Evolutionary conservation across 306 rosid species (phyloP), one percentile per base, ranked within the genome.

Genomic region (Albizia julibrissin): DNA sequence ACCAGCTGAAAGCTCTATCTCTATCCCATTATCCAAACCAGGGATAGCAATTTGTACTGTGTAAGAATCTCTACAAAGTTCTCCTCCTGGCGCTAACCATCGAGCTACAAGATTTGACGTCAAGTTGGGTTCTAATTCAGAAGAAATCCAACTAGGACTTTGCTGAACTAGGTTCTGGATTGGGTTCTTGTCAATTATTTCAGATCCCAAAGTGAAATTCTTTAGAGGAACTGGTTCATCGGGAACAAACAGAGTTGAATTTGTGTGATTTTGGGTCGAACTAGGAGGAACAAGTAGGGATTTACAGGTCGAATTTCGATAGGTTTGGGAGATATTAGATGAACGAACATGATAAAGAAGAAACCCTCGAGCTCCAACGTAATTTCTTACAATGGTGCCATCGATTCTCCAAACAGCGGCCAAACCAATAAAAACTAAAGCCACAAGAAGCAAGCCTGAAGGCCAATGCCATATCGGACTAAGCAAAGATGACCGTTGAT

Each of bases 21-120:
- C 56, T 22, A 66, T 74, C 85, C 50, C 50, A 64, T 82, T 83
- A 75, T 95, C 98, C 86, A 93, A 92, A 52, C 89, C 91, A 84
- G 97, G 89, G 77, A 92, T 84, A 10, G 88, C 62, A 81, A 95
- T 87, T 11, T 83, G 90, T 68, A 72, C 86, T 1, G 99, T 87
- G 86, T 66, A 82, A 3, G 98, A 90, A 85, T 89, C 98, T 73
- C 62, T 87, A 69, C 99, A 95, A 19, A 96, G 93, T 74, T 91
- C 87, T n/a, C 97, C 98, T 29, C 98, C 98, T 10, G 86, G 89
- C 79, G 90, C 88, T 31, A 80, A 78, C 99, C 98, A 95, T 22
- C 76, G 27, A 43, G 94, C 89, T 29, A 95, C 58, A 61, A 95
- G 91, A 86, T 86, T 91, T 50, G 86, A 76, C 33, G 97, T 93